These are phyloP conservation scores for Talaromyces sp. DNA, from an alignment of 2,329 filamentous ascomycete genomes.

Conservation along the genomic window DNA sequence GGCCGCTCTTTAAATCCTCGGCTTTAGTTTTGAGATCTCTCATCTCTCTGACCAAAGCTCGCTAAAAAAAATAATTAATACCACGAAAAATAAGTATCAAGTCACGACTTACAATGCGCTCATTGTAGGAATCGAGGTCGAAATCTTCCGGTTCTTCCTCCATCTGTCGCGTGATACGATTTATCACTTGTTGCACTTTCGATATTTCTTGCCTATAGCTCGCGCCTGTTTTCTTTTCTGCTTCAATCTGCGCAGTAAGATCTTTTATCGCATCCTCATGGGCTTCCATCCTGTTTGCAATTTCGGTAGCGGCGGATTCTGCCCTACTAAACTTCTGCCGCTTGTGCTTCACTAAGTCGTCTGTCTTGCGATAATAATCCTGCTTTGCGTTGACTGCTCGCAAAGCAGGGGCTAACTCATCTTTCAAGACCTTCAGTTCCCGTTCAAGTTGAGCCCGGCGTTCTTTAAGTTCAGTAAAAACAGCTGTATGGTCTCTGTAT, in stretches of 20 bases:
- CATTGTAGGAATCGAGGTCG: constrained; percentile 64
- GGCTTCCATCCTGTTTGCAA: constrained; percentile 38
- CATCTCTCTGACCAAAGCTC: constrained; percentile 45
- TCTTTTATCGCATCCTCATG: constrained; percentile 31
- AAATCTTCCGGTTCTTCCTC: constrained; percentile 61
- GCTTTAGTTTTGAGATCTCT: constrained; percentile 36
- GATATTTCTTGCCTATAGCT: constrained; percentile 49
- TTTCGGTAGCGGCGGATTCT: constrained; percentile 43
- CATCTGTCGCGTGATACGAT: constrained; percentile 56
- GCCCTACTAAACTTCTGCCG: constrained; percentile 49
- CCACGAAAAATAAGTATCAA: constrained; percentile 10
- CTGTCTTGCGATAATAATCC: constrained; percentile 53
- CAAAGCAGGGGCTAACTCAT: constrained; percentile 61
- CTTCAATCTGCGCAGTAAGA: constrained; percentile 37
- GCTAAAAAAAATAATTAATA: constrained; percentile 38
- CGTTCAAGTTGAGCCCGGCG: constrained; percentile 49
- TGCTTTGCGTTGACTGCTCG: constrained; percentile 64
- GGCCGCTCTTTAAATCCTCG: constrained; percentile 34
- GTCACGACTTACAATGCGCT: constrained; percentile 56
- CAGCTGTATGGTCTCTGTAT: constrained; percentile 52
- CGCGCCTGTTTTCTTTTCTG: constrained; percentile 46
- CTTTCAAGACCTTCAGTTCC: constrained; percentile 56
- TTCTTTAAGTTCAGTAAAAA: constrained; percentile 49
- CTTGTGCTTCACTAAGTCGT: constrained; percentile 50
- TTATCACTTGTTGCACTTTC: constrained; percentile 53